Evolutionary conservation across 352 stramenopile genomes (phyloP).

Genomic region (Pythium brachiatum): DNA sequence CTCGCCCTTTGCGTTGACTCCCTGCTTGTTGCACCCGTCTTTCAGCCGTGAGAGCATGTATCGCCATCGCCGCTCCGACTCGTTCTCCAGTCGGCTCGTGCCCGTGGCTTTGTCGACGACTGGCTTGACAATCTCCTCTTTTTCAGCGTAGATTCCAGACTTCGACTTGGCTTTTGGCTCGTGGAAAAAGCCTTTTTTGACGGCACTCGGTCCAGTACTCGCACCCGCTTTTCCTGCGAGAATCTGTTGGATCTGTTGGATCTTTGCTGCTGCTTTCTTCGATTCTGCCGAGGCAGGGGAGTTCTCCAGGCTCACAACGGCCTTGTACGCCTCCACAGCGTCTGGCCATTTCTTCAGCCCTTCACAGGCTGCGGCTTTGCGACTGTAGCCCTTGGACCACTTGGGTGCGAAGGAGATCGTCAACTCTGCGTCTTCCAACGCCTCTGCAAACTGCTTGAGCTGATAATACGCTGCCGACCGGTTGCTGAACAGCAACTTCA

Average conservation of each 20-base stretch:
- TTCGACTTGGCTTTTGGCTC: slow-evolving; percentile 20
- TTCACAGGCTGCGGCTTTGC: slow-evolving; percentile 84
- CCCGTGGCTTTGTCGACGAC: slow-evolving; percentile 25
- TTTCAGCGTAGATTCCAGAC: slow-evolving; percentile 63
- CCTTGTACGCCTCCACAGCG: slow-evolving; percentile 75
- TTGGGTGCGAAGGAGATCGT: slow-evolving; percentile 75
- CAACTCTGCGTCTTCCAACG: slow-evolving; percentile 80
- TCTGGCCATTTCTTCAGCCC: slow-evolving; percentile 49
- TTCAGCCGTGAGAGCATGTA: slow-evolving; percentile 65
- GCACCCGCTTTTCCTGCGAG: background rate
- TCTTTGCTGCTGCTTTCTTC: slow-evolving; percentile 50
- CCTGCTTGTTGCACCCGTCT: slow-evolving; percentile 47
- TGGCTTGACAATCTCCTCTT: slow-evolving; percentile 40
- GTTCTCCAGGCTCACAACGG: slow-evolving; percentile 71
- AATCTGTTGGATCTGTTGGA: slow-evolving; percentile 18
- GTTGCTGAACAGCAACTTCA: slow-evolving; percentile 81
- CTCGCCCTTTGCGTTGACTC: slow-evolving; percentile 54
- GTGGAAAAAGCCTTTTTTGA: slow-evolving; percentile 57
- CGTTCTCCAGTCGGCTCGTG: slow-evolving; percentile 27
- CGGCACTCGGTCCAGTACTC: background rate
- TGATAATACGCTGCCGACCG: slow-evolving; percentile 80
- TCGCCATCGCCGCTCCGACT: slow-evolving; percentile 50
- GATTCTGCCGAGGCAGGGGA: slow-evolving; percentile 22
- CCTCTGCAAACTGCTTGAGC: slow-evolving; percentile 63
- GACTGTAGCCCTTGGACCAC: slow-evolving; percentile 93